phyloP scores from a whole-genome alignment of 2,329 filamentous ascomycete species.

The Diaporthe citrichinensis region DNA sequence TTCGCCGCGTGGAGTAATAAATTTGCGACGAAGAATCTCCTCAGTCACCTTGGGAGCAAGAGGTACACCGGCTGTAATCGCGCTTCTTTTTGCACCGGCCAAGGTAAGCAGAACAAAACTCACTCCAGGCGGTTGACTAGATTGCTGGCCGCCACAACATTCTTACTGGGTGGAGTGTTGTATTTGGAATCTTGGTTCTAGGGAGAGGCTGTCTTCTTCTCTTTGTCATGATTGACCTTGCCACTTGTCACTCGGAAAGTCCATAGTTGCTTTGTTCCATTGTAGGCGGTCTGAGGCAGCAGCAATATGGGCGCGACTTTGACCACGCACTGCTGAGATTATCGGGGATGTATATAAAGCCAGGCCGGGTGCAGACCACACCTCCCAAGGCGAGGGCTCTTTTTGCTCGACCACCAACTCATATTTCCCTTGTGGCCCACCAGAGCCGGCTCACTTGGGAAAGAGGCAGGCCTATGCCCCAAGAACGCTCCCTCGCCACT shows the following conservation, averaged over 20 bases:
- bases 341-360: neutral
- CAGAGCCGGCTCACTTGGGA: neutral
- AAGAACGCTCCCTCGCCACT: neutral
- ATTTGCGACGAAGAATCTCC: neutral
- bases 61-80: neutral
- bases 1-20: neutral
- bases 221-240: neutral
- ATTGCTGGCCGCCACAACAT: neutral
- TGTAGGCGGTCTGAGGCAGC: neutral
- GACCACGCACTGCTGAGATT: neutral
- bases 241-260: neutral
- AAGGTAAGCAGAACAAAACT: constrained; percentile 5
- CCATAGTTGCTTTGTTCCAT: neutral
- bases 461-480: neutral
- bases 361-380: neutral
- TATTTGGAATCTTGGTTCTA: neutral
- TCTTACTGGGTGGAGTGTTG: neutral
- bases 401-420: neutral
- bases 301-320: neutral
- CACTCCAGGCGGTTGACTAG: neutral
- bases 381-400: neutral
- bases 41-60: neutral
- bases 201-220: too few species aligned
- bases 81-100: neutral
- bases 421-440: neutral